Conservation (phyloP, 176 grass and related monocot species). For the Urochloa ruziziensis region DNA sequence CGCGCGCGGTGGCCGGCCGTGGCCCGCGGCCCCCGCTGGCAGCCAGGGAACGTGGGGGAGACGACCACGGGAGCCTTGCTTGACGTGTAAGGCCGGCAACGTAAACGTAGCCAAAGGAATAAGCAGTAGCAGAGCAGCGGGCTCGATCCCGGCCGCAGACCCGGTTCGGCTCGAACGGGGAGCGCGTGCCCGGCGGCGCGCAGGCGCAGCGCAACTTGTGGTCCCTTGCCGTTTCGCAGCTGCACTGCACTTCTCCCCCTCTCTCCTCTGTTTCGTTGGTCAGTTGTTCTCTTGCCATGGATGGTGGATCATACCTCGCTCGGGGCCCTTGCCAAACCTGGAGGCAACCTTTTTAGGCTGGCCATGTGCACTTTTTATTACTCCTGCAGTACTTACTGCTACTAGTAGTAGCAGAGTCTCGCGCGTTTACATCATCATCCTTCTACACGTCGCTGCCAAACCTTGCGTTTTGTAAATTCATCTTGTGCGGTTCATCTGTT, state of each 20-base stretch:
- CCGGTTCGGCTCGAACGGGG: background rate
- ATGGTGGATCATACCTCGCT: background rate
- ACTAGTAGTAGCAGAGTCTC: background rate
- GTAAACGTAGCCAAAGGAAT: background rate
- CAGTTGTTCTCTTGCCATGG: background rate
- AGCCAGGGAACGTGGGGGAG: conserved; percentile 16
- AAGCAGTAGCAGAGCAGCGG: background rate
- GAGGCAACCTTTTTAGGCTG: conserved; percentile 41
- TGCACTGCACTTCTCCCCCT: background rate
- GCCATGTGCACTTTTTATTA: conserved; percentile 55
- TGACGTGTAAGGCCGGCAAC: conserved; percentile 53
- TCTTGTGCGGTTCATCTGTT: background rate
- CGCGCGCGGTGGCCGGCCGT: background rate
- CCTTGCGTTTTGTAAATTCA: background rate
- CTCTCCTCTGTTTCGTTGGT: background rate
- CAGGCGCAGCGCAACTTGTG: background rate
- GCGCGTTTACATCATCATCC: background rate
- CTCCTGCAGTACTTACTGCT: background rate
- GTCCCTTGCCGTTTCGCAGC: too few relatives aligned
- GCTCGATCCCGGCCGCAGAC: background rate
- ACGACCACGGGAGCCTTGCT: conserved; percentile 26
- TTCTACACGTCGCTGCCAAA: background rate
- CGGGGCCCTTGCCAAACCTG: background rate
- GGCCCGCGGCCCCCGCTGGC: background rate
- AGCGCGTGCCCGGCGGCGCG: background rate